Percentiles rank a stretch among this genome's conserved stretches.
These are phyloP conservation scores for Aphanomyces astaci DNA, from an alignment of 352 stramenopile species.

Conservation along the genomic window DNA sequence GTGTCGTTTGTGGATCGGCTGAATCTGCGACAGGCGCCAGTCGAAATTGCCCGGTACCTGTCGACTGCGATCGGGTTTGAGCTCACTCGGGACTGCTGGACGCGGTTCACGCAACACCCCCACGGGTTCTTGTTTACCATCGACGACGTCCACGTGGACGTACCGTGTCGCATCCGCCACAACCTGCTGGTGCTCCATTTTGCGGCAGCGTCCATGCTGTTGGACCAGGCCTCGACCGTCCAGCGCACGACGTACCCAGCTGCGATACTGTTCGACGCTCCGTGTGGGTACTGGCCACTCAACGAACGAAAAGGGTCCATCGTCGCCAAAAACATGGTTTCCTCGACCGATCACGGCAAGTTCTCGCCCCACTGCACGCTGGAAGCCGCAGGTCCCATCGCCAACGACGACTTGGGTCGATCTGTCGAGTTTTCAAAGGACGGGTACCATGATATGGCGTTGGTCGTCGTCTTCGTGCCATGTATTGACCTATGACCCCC, in stretches of 20 bases:
- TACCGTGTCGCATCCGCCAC: constrained; percentile 64
- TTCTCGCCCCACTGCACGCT: constrained; percentile 58
- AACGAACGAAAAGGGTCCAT: constrained; percentile 70
- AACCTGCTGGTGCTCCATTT: constrained; percentile 83
- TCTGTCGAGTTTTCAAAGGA: constrained; percentile 51
- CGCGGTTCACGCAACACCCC: constrained; percentile 39
- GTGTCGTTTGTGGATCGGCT: constrained; percentile 71
- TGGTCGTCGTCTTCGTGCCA: too few species aligned
- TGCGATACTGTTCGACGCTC: constrained; percentile 51
- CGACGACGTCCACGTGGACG: constrained; percentile 46
- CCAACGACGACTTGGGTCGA: constrained; percentile 78
- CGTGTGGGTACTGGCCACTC: constrained; percentile 81
- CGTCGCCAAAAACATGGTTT: constrained; percentile 62
- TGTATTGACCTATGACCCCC: too few species aligned
- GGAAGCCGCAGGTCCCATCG: constrained; percentile 63
- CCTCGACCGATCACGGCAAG: constrained; percentile 38
- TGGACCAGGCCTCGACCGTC: constrained; percentile 63
- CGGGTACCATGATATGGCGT: too few species aligned
- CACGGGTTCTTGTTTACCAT: constrained; percentile 67
- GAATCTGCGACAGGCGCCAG: constrained; percentile 52
- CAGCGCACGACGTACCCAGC: constrained; percentile 77
- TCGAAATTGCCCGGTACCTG: constrained; percentile 49
- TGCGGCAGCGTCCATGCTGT: constrained; percentile 75
- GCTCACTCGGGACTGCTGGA: constrained; percentile 37
- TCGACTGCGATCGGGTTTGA: constrained; percentile 47